Evolutionary conservation across 331 rosid genomes (phyloP).

Genomic region (Prunus yedoensis): DNA sequence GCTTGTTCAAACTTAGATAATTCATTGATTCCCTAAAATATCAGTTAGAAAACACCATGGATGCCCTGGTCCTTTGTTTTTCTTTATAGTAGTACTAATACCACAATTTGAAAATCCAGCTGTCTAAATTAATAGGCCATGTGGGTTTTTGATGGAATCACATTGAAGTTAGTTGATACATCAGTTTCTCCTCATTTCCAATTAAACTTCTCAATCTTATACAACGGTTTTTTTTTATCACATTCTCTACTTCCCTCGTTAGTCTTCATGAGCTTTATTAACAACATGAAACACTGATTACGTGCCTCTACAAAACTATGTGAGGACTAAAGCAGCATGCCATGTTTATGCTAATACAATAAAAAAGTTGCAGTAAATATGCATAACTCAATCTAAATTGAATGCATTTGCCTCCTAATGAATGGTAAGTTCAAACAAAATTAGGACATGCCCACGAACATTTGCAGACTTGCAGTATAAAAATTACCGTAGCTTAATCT

Average conservation of each 20-base stretch:
- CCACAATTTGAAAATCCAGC: constrained; percentile 19
- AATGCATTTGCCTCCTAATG: no score
- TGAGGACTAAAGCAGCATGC: constrained; percentile 1
- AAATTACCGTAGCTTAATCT: no score
- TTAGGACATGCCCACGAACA: no score
- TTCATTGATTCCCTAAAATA: background rate
- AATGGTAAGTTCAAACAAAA: no score
- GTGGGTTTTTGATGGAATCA: constrained; percentile 30
- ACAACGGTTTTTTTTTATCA: background rate
- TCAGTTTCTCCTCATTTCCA: background rate
- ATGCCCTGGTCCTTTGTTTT: background rate
- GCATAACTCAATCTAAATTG: background rate
- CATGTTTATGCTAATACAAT: background rate
- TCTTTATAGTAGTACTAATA: no score
- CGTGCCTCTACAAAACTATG: background rate
- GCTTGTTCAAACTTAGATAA: background rate
- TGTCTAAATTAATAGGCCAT: constrained; percentile 32
- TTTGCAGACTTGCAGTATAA: no score
- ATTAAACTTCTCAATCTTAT: background rate
- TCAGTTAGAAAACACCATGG: background rate
- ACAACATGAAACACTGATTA: constrained; percentile 5
- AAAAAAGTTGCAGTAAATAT: background rate
- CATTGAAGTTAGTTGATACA: constrained; percentile 27
- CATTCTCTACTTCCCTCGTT: constrained; percentile 18
- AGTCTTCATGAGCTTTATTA: background rate